These are phyloP conservation scores for Aspergillus candidus DNA, from an alignment of 2,329 filamentous ascomycete genomes.

Conservation along the genomic window DNA sequence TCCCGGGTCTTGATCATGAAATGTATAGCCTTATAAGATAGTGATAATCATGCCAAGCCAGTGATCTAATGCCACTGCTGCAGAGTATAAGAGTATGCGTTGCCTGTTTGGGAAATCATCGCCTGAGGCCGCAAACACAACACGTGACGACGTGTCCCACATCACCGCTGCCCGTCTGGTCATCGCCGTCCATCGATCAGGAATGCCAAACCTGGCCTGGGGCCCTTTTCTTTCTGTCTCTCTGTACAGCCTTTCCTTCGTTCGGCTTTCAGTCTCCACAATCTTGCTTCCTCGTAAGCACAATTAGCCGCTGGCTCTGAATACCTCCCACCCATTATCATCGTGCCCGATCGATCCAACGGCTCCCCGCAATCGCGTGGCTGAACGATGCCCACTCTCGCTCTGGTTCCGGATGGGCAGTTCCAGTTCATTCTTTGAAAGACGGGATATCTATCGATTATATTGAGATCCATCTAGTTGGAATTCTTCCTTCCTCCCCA, in stretches of 20 bases:
- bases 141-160: conserved; percentile 8
- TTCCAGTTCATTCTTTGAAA: conserved; percentile 13
- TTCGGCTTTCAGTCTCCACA: not conserved
- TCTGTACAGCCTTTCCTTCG: too few relatives aligned
- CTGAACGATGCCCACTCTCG: conserved; percentile 31
- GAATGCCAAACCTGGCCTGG: too few relatives aligned
- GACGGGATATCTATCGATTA: not conserved
- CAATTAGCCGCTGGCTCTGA: not conserved
- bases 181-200: too few relatives aligned
- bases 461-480: conserved; percentile 2
- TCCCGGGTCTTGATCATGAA: too few relatives aligned
- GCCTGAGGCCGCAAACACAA: conserved; percentile 1
- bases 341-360: conserved; percentile 12
- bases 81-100: not conserved
- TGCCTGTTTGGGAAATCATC: not conserved
- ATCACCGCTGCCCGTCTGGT: not conserved
- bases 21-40: too few relatives aligned
- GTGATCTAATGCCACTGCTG: too few relatives aligned
- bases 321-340: not conserved
- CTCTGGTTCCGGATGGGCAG: conserved; percentile 28
- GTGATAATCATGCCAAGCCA: too few relatives aligned
- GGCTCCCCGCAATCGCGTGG: conserved; percentile 32
- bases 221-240: too few relatives aligned
- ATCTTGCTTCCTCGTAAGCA: not conserved
- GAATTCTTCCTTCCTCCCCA: conserved; percentile 21